phyloP scores from a whole-genome alignment of 1,139 yeast genomes.

The Entelexis sorbosivorans region DNA sequence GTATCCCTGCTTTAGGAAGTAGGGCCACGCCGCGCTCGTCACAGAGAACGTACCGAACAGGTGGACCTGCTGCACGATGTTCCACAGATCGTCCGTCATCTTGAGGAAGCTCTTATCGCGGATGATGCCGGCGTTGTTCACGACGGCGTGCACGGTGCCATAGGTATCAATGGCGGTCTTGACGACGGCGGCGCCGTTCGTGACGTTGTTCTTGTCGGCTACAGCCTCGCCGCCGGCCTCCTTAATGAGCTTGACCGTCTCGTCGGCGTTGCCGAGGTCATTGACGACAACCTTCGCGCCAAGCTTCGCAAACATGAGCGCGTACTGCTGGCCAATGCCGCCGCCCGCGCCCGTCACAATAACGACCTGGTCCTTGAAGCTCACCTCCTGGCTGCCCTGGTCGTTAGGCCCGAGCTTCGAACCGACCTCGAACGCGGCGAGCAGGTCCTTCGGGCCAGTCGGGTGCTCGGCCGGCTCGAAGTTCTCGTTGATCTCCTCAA shows the following conservation, averaged over 20 bases:
- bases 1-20: constrained; percentile 61
- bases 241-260: constrained; percentile 69
- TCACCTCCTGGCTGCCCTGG: constrained; percentile 46
- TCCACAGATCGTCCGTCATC: constrained; percentile 80
- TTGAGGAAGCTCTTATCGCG: constrained; percentile 82
- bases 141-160: constrained; percentile 75
- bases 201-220: constrained; percentile 76
- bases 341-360: constrained; percentile 93
- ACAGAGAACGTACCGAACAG: constrained; percentile 70
- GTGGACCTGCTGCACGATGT: constrained; percentile 70
- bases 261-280: constrained; percentile 62
- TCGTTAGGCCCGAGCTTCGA: constrained; percentile 34
- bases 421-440: constrained; percentile 29
- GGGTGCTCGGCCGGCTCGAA: constrained; percentile 67
- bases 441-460: constrained; percentile 33
- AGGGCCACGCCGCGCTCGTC: constrained; percentile 88
- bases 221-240: constrained; percentile 72
- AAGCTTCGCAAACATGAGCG: constrained; percentile 69
- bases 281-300: constrained; percentile 96
- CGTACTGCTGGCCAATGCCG: constrained; percentile 89
- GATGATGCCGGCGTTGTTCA: constrained; percentile 91
- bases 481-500: constrained; percentile 47
- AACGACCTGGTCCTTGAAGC: constrained; percentile 74
- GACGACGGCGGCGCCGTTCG: constrained; percentile 64
- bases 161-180: constrained; percentile 65